Percentiles rank a stretch among this genome's conserved stretches.
These are phyloP conservation scores for Chlamydomonas schloesseri DNA, from an alignment of 139 green algal genomes.

Conservation along the genomic window DNA sequence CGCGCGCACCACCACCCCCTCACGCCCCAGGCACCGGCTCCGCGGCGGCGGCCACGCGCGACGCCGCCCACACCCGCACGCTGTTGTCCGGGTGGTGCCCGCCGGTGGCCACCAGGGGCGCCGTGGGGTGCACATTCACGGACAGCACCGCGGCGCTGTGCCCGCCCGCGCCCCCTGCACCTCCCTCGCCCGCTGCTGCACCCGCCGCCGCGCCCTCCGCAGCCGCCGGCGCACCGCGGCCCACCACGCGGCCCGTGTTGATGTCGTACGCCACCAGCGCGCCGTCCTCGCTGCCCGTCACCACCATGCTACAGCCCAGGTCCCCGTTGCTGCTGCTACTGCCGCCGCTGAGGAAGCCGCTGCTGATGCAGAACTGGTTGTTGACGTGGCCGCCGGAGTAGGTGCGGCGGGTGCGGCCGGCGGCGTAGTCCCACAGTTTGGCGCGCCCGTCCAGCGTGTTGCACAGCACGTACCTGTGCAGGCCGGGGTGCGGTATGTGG, in stretches of 20 bases:
- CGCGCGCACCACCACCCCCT: background rate
- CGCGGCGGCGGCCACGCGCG: background rate
- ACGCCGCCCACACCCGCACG: slow-evolving; percentile 77
- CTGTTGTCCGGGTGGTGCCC: slow-evolving; percentile 69
- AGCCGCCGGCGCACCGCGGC: slow-evolving; percentile 34
- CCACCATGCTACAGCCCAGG: slow-evolving; percentile 65
- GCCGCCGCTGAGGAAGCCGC: slow-evolving; percentile 47
- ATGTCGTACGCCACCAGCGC: slow-evolving; percentile 87
- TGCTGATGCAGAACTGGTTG: slow-evolving; percentile 64
- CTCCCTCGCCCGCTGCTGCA: background rate
- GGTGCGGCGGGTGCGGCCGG: slow-evolving; percentile 64
- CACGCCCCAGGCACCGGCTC: too few species aligned
- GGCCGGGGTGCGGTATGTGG: too few species aligned
- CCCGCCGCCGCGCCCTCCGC: background rate
- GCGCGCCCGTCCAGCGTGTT: slow-evolving; percentile 72
- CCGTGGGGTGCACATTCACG: slow-evolving; percentile 56
- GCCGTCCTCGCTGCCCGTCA: slow-evolving; percentile 89
- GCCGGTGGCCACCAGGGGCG: slow-evolving; percentile 59
- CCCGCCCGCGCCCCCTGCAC: background rate
- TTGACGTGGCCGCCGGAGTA: slow-evolving; percentile 76
- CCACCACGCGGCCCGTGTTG: slow-evolving; percentile 66
- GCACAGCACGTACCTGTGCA: slow-evolving; percentile 66
- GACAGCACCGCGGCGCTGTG: slow-evolving; percentile 60
- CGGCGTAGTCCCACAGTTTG: slow-evolving; percentile 83
- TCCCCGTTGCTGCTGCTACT: background rate